Conservation (phyloP, 495 filamentous ascomycete species). For the Wilcoxina mikolae region DNA sequence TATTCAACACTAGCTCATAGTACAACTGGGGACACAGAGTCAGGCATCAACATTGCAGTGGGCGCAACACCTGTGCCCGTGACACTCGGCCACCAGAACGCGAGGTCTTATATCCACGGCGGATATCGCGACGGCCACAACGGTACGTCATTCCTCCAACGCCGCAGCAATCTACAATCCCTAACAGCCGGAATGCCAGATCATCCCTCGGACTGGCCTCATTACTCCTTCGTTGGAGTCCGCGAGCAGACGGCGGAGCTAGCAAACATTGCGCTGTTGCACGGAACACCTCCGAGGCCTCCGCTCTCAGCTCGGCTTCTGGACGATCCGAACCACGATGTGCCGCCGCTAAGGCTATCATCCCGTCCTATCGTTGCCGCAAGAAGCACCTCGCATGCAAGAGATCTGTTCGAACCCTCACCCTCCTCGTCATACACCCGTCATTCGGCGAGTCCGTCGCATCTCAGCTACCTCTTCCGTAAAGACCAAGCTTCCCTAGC, state of each 20-base stretch:
- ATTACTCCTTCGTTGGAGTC: slow-evolving; percentile 35
- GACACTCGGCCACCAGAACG: slow-evolving; percentile 20
- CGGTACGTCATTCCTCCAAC: not conserved
- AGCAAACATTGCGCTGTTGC: slow-evolving; percentile 68
- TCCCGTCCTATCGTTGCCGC: not conserved
- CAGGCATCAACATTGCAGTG: not conserved
- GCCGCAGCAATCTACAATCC: not conserved
- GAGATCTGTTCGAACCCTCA: slow-evolving; percentile 9
- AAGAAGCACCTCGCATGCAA: slow-evolving; percentile 10
- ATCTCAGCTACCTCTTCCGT: slow-evolving; percentile 28
- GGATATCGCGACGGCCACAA: not conserved
- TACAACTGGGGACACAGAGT: not conserved
- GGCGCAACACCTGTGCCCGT: not conserved
- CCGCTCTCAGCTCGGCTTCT: no score
- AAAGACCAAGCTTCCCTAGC: not conserved
- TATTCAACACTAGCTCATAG: not conserved
- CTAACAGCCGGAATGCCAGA: not conserved
- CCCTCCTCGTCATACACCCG: not conserved
- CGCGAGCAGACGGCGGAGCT: slow-evolving; percentile 85
- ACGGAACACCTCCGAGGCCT: slow-evolving; percentile 28
- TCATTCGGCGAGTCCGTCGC: slow-evolving; percentile 12
- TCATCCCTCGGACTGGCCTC: slow-evolving; percentile 16
- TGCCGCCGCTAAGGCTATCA: not conserved
- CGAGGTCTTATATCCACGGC: slow-evolving; percentile 25
- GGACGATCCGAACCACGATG: slow-evolving; percentile 10